Base-by-base conservation (phyloP, 164 flowering plant species). In the Aristolochia contorta region DNA sequence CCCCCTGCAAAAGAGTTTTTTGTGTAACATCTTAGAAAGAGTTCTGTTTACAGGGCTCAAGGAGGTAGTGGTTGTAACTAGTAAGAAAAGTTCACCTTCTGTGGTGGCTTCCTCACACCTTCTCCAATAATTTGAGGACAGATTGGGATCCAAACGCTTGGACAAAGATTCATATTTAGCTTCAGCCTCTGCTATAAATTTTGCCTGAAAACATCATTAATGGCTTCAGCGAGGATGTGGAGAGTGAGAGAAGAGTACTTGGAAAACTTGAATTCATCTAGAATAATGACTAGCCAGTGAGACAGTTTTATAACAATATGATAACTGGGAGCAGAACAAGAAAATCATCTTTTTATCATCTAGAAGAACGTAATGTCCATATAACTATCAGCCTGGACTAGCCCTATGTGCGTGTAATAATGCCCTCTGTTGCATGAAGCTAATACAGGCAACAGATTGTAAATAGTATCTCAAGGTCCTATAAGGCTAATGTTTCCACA, bases 61-160 rank as follows among this genome's bases (percentile, higher is more conserved):
- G 2, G 25, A 4, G 16, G 15, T 9, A 24, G 16, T 9, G 22
- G 22, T 9, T 12, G 12, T 22, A 3, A 19, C 32, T 27, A 37
- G 27, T 9, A 41, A 22, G 24, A 3, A 9, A 20, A 45, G 46
- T 14, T 37, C 56, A 86, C 97, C 98, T 85, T 90, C 97, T 78
- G 52, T 76, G 15, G 98, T 90, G 59, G 98, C 98, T 77, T 93
- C 98, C 78, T 81, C 86, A 69, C 98, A 90, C 77, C 98, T 82
- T 80, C 59, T 76, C 70, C 68, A 79, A 69, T 85, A 90, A 47
- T 75, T 74, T 14, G 27, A 63, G 16, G 84, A 77, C 51, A 93
- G 78, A 2, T 82, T 70, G 16, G 87, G 80, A 71, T 86, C 89
- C 78, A 93, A 77, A 21, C 72, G 53, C 67, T 81, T 81, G 60